Percentiles rank a stretch among this genome's conserved stretches.
Evolutionary conservation across 176 grass and related monocot genomes (phyloP).

Genomic region (Paspalum notatum): DNA sequence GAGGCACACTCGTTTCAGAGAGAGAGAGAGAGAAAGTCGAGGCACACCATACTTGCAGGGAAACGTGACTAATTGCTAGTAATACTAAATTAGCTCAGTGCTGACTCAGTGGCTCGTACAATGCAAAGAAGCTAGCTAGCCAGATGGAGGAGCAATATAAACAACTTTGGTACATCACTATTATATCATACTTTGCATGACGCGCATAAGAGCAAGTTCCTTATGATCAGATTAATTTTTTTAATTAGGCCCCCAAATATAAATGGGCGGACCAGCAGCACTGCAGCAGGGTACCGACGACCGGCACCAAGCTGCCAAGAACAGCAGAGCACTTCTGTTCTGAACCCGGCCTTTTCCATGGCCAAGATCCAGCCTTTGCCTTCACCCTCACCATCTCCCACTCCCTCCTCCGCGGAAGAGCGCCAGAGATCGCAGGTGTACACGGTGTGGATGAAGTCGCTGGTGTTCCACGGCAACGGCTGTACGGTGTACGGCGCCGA

Average conservation of each 20-base stretch:
- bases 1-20: too few species aligned
- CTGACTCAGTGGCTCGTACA: slow-evolving; percentile 10
- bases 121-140: background rate
- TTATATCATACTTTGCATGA: slow-evolving; percentile 25
- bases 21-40: too few species aligned
- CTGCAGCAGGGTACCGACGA: too few species aligned
- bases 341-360: background rate
- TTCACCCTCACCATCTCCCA: background rate
- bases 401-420: background rate
- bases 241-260: background rate
- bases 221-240: background rate
- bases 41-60: too few species aligned
- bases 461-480: slow-evolving; percentile 73
- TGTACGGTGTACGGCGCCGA: slow-evolving; percentile 73
- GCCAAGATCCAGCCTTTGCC: slow-evolving; percentile 51
- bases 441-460: slow-evolving; percentile 89
- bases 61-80: background rate
- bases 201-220: slow-evolving; percentile 8
- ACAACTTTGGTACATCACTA: slow-evolving; percentile 26
- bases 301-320: too few species aligned
- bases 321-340: too few species aligned
- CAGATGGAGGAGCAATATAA: slow-evolving; percentile 38
- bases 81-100: background rate
- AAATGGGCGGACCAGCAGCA: background rate
- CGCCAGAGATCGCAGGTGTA: slow-evolving; percentile 27